These are phyloP conservation scores for Jamesozyma gamospora DNA, from an alignment of 805 yeast species.

Conservation along the genomic window DNA sequence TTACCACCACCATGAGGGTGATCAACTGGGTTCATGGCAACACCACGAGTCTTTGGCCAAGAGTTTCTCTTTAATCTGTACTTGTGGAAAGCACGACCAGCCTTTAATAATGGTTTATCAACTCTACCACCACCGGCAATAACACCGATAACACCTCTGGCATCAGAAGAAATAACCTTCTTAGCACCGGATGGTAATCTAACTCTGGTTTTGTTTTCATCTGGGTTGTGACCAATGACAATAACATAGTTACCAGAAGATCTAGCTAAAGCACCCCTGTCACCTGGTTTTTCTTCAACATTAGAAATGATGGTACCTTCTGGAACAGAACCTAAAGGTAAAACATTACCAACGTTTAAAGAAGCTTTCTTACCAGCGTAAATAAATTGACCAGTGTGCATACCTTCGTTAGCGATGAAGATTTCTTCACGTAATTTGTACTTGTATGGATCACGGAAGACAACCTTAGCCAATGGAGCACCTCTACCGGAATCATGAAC, in stretches of 20 bases:
- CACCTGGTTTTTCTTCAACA: slow-evolving; percentile 98
- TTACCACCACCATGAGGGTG: slow-evolving; percentile 99
- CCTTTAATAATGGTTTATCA: slow-evolving; percentile 98
- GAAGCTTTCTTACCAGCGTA: slow-evolving; percentile 99
- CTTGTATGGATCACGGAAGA: slow-evolving; percentile 98
- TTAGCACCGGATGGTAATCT: slow-evolving; percentile 99
- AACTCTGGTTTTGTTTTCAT: slow-evolving; percentile 97
- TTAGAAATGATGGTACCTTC: slow-evolving; percentile 98
- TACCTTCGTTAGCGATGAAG: slow-evolving; percentile 98
- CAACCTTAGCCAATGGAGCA: slow-evolving; percentile 99
- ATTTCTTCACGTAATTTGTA: slow-evolving; percentile 97
- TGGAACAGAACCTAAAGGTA: slow-evolving; percentile 95
- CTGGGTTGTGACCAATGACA: slow-evolving; percentile 98
- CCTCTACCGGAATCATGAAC: slow-evolving; percentile 99
- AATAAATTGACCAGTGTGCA: slow-evolving; percentile 98
- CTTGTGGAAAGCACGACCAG: slow-evolving; percentile 99
- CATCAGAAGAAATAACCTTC: slow-evolving; percentile 89
- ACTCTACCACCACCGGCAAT: slow-evolving; percentile 99
- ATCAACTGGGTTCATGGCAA: slow-evolving; percentile 99
- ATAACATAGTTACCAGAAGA: slow-evolving; percentile 99
- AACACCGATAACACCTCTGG: slow-evolving; percentile 99
- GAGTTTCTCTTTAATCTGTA: slow-evolving; percentile 99
- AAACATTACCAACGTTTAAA: slow-evolving; percentile 91
- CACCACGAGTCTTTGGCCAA: slow-evolving; percentile 99
- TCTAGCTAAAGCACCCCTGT: slow-evolving; percentile 99